Evolutionary conservation across 208 protist genomes (phyloP).

Genomic region (Acanthamoeba royreba): DNA sequence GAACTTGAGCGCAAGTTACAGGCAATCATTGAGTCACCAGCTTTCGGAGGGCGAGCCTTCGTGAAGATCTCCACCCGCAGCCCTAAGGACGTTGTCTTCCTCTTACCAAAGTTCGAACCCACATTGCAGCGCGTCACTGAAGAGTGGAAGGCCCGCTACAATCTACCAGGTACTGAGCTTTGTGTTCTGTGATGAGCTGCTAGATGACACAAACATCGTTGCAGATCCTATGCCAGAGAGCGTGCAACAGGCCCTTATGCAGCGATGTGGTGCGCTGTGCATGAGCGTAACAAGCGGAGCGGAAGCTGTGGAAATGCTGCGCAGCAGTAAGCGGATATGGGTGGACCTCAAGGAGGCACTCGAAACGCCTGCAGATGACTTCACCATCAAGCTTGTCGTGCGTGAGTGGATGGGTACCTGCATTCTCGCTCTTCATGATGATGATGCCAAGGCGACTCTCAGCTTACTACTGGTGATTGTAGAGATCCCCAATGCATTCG

Average conservation of each 20-base stretch:
- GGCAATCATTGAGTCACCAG: not conserved
- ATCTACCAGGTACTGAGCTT: not conserved
- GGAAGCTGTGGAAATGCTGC: not conserved
- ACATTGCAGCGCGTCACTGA: not conserved
- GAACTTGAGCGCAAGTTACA: not conserved
- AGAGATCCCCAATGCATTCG: not conserved
- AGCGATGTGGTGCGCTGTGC: not conserved
- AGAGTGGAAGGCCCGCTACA: not conserved
- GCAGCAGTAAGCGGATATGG: not conserved
- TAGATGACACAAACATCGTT: not conserved
- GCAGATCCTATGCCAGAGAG: not conserved
- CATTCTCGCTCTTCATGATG: too few species aligned
- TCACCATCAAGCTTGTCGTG: not conserved
- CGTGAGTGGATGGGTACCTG: not conserved
- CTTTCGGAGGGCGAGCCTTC: not conserved
- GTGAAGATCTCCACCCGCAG: not conserved
- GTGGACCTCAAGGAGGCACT: slow-evolving; percentile 13
- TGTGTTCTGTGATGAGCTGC: too few species aligned
- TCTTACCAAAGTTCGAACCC: not conserved
- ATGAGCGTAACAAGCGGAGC: not conserved
- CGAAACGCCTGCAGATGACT: not conserved
- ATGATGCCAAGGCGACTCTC: too few species aligned
- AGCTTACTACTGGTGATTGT: not conserved
- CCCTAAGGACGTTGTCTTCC: not conserved
- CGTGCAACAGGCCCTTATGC: not conserved